These are phyloP conservation scores for Curvularia lunata DNA, from an alignment of 2,329 filamentous ascomycete species.

Conservation along the genomic window DNA sequence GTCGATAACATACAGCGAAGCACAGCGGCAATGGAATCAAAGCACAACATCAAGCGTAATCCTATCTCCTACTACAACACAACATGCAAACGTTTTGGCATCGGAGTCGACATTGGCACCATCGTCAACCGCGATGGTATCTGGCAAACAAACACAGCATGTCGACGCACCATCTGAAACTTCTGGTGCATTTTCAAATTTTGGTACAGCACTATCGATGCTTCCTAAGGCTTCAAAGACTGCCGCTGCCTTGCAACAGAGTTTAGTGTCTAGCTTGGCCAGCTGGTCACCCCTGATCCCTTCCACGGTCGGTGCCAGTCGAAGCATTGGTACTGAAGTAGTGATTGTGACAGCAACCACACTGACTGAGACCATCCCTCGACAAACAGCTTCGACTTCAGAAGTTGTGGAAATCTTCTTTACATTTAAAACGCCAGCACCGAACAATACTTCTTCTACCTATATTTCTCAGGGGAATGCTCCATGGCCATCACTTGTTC, in stretches of 20 bases:
- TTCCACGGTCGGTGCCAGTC: no score
- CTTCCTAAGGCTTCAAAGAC: neutral
- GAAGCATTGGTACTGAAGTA: neutral
- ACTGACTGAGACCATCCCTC: neutral
- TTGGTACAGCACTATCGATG: neutral
- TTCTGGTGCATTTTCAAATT: neutral
- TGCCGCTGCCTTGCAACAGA: neutral
- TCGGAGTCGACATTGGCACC: neutral
- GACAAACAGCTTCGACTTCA: neutral
- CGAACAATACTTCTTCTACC: neutral
- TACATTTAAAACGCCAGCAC: neutral
- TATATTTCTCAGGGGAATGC: neutral
- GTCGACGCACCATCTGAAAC: neutral
- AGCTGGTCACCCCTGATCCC: neutral
- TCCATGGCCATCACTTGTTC: neutral
- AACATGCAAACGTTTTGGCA: neutral
- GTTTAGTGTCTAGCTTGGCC: neutral
- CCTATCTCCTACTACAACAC: neutral
- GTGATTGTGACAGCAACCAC: neutral
- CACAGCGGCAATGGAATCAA: neutral
- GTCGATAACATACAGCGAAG: neutral
- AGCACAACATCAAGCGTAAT: neutral
- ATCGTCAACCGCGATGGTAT: neutral
- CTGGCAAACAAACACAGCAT: neutral
- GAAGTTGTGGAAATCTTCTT: neutral